Base-by-base conservation (phyloP, 2,329 filamentous ascomycete species). In the Celoporthe dispersa region DNA sequence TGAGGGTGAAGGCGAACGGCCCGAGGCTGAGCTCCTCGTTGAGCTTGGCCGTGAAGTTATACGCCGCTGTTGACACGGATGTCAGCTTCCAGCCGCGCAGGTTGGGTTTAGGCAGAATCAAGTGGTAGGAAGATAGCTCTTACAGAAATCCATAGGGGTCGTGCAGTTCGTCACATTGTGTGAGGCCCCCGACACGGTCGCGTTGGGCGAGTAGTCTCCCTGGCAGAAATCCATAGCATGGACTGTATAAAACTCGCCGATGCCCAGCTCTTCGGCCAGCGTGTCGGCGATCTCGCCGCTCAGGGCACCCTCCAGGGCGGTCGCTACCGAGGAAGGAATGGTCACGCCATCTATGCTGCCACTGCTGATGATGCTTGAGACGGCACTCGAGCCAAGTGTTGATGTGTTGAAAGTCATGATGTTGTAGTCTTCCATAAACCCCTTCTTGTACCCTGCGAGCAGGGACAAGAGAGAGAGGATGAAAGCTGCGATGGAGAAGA, bases 381-480 rank as follows among this genome's bases (percentile, higher is more conserved):
- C 73, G 41, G 81, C 76, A 61, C 81, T 77, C 48, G 80, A 77
- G 28, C 81, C 81, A 51, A 83, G 79, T n/a, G 75, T 73, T 22
- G 81, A 81, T 67, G 80, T 80, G 76, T 83, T 82, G 71, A 83
- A 76, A 79, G 78, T 77, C n/a, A 81, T 76, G 60, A 82, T 75
- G 37, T 81, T 78, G 70, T 79, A 81, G 19, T 79, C 77, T 51
- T 82, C 79, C 70, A 82, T 71, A 37, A 78, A 77, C 35, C 77
- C 74, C 7, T 77, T 75, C 11, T 78, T 78, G n/a, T 78, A 79
- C 57, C 80, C 81, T 44, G 81, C 80, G 69, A 82, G 77, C 19
- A 82, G 75, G 16, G 76, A 76, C 28, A 82, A 70, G 69, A 81
- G 76, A 35, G 77, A 72, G 35, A 82, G 75, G 39, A 81, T 75